Evolutionary conservation across 2,329 filamentous ascomycete species (phyloP).

Genomic region (Claviceps sp.): DNA sequence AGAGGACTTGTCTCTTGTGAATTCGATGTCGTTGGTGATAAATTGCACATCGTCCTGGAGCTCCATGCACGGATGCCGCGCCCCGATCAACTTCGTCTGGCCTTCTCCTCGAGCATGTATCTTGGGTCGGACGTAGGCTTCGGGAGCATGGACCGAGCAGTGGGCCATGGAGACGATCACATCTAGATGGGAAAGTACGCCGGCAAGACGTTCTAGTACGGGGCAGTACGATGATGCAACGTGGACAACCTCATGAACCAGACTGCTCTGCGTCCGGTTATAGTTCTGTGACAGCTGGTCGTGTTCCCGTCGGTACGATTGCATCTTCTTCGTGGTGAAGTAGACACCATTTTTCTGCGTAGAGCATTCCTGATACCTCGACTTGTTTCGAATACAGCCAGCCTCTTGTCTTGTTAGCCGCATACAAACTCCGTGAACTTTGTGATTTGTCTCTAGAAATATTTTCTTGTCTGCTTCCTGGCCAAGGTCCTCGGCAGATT

Average conservation of each 20-base stretch:
- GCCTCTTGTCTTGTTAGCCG: constrained; percentile 83
- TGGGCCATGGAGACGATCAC: constrained; percentile 92
- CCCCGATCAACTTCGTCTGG: constrained; percentile 80
- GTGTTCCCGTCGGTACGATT: constrained; percentile 73
- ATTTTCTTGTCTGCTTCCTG: constrained; percentile 98
- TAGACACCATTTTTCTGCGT: constrained; percentile 99
- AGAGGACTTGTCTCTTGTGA: constrained; percentile 65
- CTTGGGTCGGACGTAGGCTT: constrained; percentile 78
- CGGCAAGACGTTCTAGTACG: constrained; percentile 78
- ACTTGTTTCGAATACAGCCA: constrained; percentile 83
- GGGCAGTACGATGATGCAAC: constrained; percentile 93
- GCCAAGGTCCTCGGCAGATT: constrained; percentile 65
- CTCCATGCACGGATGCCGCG: constrained; percentile 93
- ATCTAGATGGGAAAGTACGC: constrained; percentile 76
- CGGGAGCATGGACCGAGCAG: constrained; percentile 82
- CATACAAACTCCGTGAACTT: constrained; percentile 93
- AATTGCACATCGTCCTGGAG: constrained; percentile 98
- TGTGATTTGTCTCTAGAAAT: constrained; percentile 82
- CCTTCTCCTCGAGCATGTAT: constrained; percentile 82
- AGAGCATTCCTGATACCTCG: constrained; percentile 81
- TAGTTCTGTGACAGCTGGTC: constrained; percentile 92
- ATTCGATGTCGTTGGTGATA: constrained; percentile 90
- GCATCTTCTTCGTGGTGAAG: constrained; percentile 78
- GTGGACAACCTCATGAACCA: constrained; percentile 83
- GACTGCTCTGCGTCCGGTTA: constrained; percentile 80